Percentiles rank a stretch among this genome's conserved stretches.
Evolutionary conservation across 768 basidiomycete genomes (phyloP).

Genomic region (Royoungia palumana): DNA sequence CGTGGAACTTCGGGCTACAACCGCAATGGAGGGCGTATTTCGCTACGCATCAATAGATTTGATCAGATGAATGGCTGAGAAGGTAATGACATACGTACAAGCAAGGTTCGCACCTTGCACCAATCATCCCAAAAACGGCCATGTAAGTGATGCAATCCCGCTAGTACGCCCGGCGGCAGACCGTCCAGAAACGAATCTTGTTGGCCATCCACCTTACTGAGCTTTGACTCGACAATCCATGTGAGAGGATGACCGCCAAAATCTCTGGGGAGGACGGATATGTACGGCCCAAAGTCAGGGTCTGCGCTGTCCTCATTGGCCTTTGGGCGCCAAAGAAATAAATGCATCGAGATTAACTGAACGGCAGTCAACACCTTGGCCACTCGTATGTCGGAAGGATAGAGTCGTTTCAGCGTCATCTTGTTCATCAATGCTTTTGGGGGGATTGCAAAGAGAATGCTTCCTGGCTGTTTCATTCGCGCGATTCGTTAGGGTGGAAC

Average conservation of each 20-base stretch:
- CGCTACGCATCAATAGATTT: constrained; percentile 2
- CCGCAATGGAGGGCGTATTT: constrained; percentile 1
- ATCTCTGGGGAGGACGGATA: constrained; percentile 67
- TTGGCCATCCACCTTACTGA: constrained; percentile 6
- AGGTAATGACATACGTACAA: constrained; percentile 41
- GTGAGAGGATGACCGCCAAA: constrained; percentile 83
- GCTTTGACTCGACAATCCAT: constrained; percentile 49
- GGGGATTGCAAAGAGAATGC: constrained; percentile 68
- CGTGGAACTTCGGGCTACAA: background rate
- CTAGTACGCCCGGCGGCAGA: constrained; percentile 48
- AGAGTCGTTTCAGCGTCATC: constrained; percentile 58
- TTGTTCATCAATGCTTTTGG: constrained; percentile 67
- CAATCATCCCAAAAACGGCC: constrained; percentile 59
- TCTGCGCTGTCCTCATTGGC: constrained; percentile 45
- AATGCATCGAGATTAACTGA: constrained; percentile 79
- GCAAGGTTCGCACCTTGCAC: constrained; percentile 43
- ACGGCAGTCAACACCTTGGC: constrained; percentile 48
- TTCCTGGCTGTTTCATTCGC: constrained; percentile 42
- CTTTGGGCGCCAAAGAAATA: constrained; percentile 61
- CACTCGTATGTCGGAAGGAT: constrained; percentile 37
- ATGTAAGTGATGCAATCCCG: constrained; percentile 41
- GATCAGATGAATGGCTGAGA: background rate
- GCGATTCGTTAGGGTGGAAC: background rate
- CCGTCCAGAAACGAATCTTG: constrained; percentile 35
- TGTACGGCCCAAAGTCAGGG: constrained; percentile 67